Conservation (phyloP, 805 yeast species). For the Candida silvicultrix region DNA sequence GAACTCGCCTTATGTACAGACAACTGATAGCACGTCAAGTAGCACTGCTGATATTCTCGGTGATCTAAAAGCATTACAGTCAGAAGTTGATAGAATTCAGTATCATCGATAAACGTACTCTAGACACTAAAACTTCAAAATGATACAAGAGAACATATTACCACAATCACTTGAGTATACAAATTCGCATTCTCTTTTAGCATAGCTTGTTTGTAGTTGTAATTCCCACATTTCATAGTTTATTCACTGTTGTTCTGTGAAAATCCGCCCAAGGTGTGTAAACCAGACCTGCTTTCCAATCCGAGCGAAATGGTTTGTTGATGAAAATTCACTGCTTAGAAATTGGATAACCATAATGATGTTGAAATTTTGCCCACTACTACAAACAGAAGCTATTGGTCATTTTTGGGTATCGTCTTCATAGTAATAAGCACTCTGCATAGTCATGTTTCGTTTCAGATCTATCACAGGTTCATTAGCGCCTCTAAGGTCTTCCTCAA, state of each 20-base stretch:
- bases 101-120: background rate
- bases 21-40: constrained; percentile 1
- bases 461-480: background rate
- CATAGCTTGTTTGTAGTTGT: too few species aligned
- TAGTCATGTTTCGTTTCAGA: background rate
- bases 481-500: background rate
- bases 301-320: background rate
- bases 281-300: background rate
- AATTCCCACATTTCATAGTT: too few species aligned
- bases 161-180: too few species aligned
- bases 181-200: too few species aligned
- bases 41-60: constrained; percentile 46
- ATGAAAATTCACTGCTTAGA: background rate
- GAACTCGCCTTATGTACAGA: constrained; percentile 21
- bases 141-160: background rate
- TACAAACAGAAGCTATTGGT: too few species aligned
- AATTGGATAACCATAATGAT: background rate
- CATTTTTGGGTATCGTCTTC: too few species aligned
- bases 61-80: constrained; percentile 60
- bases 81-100: constrained; percentile 56
- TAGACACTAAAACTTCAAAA: too few species aligned
- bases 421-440: background rate
- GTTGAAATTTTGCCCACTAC: too few species aligned
- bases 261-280: background rate
- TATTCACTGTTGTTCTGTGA: background rate